A percentile compares a stretch with the other conserved stretches of the same genome.
Conservation (phyloP, 192 early-diverging fungal species). For the Backusella mclennaniae region DNA sequence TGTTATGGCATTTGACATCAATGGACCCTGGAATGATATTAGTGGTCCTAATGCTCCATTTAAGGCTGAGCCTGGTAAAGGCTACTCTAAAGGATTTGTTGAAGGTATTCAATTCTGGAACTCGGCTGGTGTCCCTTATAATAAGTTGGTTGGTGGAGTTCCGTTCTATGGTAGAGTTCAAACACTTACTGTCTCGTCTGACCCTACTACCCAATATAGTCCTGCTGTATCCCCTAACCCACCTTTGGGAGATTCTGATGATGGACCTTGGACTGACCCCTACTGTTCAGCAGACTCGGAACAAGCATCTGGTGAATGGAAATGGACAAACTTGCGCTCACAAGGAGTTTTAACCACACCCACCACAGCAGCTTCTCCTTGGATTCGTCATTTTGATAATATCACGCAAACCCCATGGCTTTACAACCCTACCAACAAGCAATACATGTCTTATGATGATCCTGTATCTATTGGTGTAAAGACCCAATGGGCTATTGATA, state of each 20-base stretch:
- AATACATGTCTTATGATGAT: slow-evolving; percentile 74
- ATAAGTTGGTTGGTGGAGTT: slow-evolving; percentile 58
- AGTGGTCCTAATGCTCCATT: slow-evolving; percentile 52
- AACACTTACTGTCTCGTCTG: slow-evolving; percentile 31
- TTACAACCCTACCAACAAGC: slow-evolving; percentile 53
- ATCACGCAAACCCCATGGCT: slow-evolving; percentile 69
- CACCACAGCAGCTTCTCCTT: slow-evolving; percentile 54
- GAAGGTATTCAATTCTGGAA: slow-evolving; percentile 57
- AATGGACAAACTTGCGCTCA: slow-evolving; percentile 60
- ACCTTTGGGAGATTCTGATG: slow-evolving; percentile 53
- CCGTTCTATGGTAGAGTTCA: slow-evolving; percentile 57
- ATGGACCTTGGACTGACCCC: slow-evolving; percentile 52
- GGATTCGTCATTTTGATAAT: slow-evolving; percentile 63
- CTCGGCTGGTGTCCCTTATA: slow-evolving; percentile 52
- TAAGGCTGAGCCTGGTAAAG: slow-evolving; percentile 18
- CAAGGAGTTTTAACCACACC: slow-evolving; percentile 46
- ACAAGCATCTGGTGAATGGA: slow-evolving; percentile 61
- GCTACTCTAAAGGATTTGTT: slow-evolving; percentile 41
- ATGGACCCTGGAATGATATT: slow-evolving; percentile 54
- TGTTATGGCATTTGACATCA: slow-evolving; percentile 66
- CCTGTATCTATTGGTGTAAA: slow-evolving; percentile 56
- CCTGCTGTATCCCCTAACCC: slow-evolving; percentile 26
- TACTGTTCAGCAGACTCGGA: slow-evolving; percentile 44
- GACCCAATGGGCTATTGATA: slow-evolving; percentile 50
- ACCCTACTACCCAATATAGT: slow-evolving; percentile 9